These are phyloP conservation scores for Aspergillus unguis DNA, from an alignment of 2,329 filamentous ascomycete species.

Conservation along the genomic window DNA sequence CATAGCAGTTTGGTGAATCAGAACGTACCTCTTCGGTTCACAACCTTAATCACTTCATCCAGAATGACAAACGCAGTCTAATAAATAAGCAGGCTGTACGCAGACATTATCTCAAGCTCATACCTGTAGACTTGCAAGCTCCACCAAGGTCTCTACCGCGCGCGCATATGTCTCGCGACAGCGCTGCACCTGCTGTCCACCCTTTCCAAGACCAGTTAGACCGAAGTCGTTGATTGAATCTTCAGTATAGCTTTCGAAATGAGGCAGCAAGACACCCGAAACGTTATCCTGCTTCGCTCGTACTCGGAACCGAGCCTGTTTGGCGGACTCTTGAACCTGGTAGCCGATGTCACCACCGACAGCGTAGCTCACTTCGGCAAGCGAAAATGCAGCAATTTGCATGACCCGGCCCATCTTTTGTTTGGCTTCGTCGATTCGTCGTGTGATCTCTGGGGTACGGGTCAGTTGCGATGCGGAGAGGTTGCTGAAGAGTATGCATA, in stretches of 20 bases:
- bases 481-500: slow-evolving; percentile 42
- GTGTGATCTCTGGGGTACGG: slow-evolving; percentile 72
- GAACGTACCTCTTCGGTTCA: slow-evolving; percentile 79
- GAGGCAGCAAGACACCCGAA: slow-evolving; percentile 87
- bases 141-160: slow-evolving; percentile 92
- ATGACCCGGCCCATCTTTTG: slow-evolving; percentile 99
- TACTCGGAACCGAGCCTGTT: slow-evolving; percentile 86
- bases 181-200: slow-evolving; percentile 92
- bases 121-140: slow-evolving; percentile 85
- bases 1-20: neutral
- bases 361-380: slow-evolving; percentile 96
- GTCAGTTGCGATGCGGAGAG: slow-evolving; percentile 27
- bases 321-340: slow-evolving; percentile 94
- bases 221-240: slow-evolving; percentile 95
- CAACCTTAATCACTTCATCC: slow-evolving; percentile 98
- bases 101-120: slow-evolving; percentile 6
- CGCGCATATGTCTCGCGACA: slow-evolving; percentile 94
- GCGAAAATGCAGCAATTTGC: slow-evolving; percentile 97
- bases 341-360: slow-evolving; percentile 94
- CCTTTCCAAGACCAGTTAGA: slow-evolving; percentile 91
- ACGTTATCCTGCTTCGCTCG: slow-evolving; percentile 98
- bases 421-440: slow-evolving; percentile 96
- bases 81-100: neutral
- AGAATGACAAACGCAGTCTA: slow-evolving; percentile 94
- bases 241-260: slow-evolving; percentile 85